Percentiles rank a stretch among this genome's conserved stretches.
Evolutionary conservation across 495 filamentous ascomycete genomes (phyloP).

Genomic region (Penicillium cataractarum): DNA sequence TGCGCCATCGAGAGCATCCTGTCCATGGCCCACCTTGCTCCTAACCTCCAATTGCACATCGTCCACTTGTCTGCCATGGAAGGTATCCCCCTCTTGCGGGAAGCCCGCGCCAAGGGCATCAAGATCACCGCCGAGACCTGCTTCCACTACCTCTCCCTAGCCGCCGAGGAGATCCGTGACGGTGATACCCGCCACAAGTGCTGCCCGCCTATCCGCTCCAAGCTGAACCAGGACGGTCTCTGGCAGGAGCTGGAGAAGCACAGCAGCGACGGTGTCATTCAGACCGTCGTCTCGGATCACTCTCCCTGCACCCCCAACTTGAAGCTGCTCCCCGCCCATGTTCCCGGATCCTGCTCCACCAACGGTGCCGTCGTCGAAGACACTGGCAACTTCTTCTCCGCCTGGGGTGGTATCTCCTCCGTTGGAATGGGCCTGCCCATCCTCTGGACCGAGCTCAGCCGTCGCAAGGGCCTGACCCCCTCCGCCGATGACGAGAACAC

Average conservation of each 20-base stretch:
- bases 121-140: conserved; percentile 97
- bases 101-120: conserved; percentile 75
- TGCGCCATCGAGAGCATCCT: conserved; percentile 88
- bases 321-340: conserved; percentile 77
- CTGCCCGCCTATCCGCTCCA: conserved; percentile 89
- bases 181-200: conserved; percentile 98
- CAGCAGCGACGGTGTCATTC: conserved; percentile 75
- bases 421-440: conserved; percentile 92
- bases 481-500: conserved; percentile 45
- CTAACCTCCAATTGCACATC: conserved; percentile 85
- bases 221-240: conserved; percentile 82
- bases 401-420: conserved; percentile 94
- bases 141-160: conserved; percentile 95
- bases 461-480: conserved; percentile 49
- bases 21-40: conserved; percentile 77
- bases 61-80: conserved; percentile 93
- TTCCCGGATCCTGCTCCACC: conserved; percentile 49
- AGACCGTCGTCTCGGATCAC: conserved; percentile 95
- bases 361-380: conserved; percentile 34
- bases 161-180: conserved; percentile 80
- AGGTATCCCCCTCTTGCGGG: conserved; percentile 84
- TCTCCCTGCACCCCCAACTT: conserved; percentile 94
- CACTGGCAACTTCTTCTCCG: conserved; percentile 83
- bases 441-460: conserved; percentile 79
- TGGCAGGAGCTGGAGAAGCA: conserved; percentile 77